These are phyloP conservation scores for Forsythia suspensa DNA, from an alignment of 257 asterid genomes.

Conservation along the genomic window DNA sequence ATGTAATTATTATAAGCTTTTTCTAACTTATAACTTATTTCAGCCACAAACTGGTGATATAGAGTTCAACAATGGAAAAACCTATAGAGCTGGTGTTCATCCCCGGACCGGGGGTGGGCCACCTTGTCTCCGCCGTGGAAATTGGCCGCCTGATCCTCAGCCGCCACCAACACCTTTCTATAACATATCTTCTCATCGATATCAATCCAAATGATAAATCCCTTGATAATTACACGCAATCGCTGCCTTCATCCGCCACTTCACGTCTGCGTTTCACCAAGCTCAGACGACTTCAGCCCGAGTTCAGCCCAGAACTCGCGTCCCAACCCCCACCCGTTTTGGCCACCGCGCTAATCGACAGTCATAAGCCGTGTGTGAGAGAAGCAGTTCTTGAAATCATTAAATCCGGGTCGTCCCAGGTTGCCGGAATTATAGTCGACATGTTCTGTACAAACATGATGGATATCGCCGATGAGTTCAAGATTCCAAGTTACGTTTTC, in stretches of 20 bases:
- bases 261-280: conserved; percentile 29
- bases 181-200: conserved; percentile 26
- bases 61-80: neutral
- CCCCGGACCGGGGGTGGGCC: conserved; percentile 60
- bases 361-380: conserved; percentile 33
- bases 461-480: too few relatives aligned
- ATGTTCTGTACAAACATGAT: conserved; percentile 32
- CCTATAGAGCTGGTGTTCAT: conserved; percentile 31
- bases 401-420: neutral
- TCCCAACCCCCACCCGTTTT: neutral
- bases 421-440: conserved; percentile 43
- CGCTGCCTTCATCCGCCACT: neutral
- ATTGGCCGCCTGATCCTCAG: conserved; percentile 38
- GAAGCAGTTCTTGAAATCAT: conserved; percentile 23
- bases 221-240: conserved; percentile 11
- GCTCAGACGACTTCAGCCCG: conserved; percentile 23
- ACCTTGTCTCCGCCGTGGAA: conserved; percentile 50
- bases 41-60: too few relatives aligned
- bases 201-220: neutral
- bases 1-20: too few relatives aligned
- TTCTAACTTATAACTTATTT: too few relatives aligned
- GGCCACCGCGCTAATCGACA: conserved; percentile 1
- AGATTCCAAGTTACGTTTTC: too few relatives aligned
- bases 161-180: conserved; percentile 31
- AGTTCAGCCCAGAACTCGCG: neutral